Base-by-base conservation (phyloP, 2,329 filamentous ascomycete genomes). In the Claviceps maximensis region DNA sequence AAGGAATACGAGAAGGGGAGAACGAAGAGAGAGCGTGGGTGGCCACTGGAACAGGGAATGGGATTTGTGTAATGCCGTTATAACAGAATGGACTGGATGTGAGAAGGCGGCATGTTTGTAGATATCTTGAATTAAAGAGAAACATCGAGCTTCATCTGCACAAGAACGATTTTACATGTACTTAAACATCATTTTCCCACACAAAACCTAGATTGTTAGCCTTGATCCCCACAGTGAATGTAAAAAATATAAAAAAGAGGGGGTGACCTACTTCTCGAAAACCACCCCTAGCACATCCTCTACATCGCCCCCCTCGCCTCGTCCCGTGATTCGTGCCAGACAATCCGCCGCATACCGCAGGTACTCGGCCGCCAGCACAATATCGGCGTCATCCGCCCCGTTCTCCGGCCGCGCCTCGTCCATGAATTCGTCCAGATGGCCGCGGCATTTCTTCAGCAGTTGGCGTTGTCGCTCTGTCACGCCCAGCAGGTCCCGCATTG, bases 251-350 rank as follows among this genome's bases (percentile, higher is more conserved):
- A 46, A 41, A 12, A 52, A 19, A 29, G 15, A 19, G 53, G 46
- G 56, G 50, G 55, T n/a, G 10, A 79, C 80, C 75, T 72, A 95
- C 87, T 95, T 97, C 68, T 97, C 91, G 71, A 98, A 98, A 4
- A 98, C 90, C 23, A 98, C 90, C 0, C 93, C 93, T 46, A 98
- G 71, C 8, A 98, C 88, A 64, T 97, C 93, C 66, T 98, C 91
- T 17, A 97, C 89, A 67, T 97, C 91, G 2, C 89, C 87, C 42
- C 79, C 80, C 61, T 89, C 87, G 1, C 89, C 90, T 53, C 81
- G 81, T 0, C 93, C 93, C 1, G 89, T 97, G 61, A 97, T 95
- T 54, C 83, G 81, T 2, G 89, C 86, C n/a, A 96, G 74, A 57
- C 82, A 84, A 51, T 84, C 80, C 1, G 88, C 89, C 13, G 89